phyloP scores from a whole-genome alignment of 495 filamentous ascomycete species.

The Daldinia concentrica region DNA sequence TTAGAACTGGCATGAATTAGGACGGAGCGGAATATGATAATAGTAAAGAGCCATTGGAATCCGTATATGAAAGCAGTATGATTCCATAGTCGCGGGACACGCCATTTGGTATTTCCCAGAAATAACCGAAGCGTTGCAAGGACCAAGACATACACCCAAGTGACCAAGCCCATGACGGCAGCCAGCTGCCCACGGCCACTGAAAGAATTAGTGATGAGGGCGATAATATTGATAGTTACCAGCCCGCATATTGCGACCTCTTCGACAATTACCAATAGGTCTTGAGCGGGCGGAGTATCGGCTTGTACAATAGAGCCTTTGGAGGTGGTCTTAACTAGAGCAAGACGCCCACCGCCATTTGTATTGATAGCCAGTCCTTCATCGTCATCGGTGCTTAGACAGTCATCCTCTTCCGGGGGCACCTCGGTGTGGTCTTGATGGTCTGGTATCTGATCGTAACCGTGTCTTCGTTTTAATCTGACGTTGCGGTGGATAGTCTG shows the following conservation, averaged over 20 bases:
- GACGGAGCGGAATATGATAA: constrained; percentile 83
- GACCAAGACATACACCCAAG: constrained; percentile 84
- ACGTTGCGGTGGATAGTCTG: constrained; percentile 61
- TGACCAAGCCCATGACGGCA: constrained; percentile 69
- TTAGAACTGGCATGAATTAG: constrained; percentile 79
- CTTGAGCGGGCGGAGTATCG: constrained; percentile 78
- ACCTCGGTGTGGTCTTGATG: constrained; percentile 57
- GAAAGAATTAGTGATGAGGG: constrained; percentile 58
- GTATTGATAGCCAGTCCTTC: constrained; percentile 62
- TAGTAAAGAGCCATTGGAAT: constrained; percentile 79
- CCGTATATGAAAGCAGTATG: constrained; percentile 90
- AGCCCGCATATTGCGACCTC: constrained; percentile 75
- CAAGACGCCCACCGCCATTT: constrained; percentile 57
- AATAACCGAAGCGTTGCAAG: constrained; percentile 78
- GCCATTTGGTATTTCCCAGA: constrained; percentile 71
- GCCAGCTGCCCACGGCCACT: constrained; percentile 56
- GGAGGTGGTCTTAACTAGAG: constrained; percentile 69
- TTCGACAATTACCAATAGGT: constrained; percentile 74
- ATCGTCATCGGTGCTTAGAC: constrained; percentile 69
- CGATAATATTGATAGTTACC: constrained; percentile 70
- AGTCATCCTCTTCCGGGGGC: constrained; percentile 55
- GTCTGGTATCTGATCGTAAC: constrained; percentile 61
- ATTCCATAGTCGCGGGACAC: constrained; percentile 84
- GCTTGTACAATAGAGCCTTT: constrained; percentile 75
- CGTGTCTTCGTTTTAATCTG: constrained; percentile 55